phyloP scores from a whole-genome alignment of 2,329 filamentous ascomycete species.

The Grosmannia penicillata region DNA sequence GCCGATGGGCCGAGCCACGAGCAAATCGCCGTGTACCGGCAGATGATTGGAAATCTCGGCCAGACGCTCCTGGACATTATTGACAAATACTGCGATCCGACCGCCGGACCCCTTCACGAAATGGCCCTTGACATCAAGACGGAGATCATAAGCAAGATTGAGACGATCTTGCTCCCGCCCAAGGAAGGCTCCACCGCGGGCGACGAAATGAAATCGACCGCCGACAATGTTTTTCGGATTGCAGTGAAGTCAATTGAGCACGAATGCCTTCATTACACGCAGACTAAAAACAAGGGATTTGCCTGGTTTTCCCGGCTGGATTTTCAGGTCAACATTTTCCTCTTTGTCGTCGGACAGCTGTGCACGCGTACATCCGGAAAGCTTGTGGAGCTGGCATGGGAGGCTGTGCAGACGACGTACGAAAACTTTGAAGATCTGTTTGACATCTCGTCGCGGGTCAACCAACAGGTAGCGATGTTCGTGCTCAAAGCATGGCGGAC shows the following conservation, averaged over 20 bases:
- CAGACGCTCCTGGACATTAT: constrained; percentile 28
- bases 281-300: constrained; percentile 30
- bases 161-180: constrained; percentile 30
- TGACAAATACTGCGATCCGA: constrained; percentile 33
- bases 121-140: constrained; percentile 31
- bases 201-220: constrained; percentile 31
- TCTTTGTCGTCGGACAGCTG: constrained; percentile 39
- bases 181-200: constrained; percentile 31
- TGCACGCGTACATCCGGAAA: constrained; percentile 30
- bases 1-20: constrained; percentile 13
- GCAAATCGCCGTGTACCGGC: constrained; percentile 26
- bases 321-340: constrained; percentile 41
- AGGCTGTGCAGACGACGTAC: constrained; percentile 29
- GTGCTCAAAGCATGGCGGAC: constrained; percentile 36
- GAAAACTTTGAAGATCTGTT: constrained; percentile 33
- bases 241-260: constrained; percentile 33
- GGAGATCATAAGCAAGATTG: constrained; percentile 34
- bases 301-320: constrained; percentile 39
- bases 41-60: constrained; percentile 26
- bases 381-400: constrained; percentile 40
- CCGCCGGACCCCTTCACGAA: constrained; percentile 35
- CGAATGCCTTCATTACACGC: constrained; percentile 27
- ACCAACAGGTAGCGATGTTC: constrained; percentile 29
- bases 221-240: constrained; percentile 41
- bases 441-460: constrained; percentile 29